phyloP scores from a whole-genome alignment of 768 basidiomycete genomes.

The Rhizopogon roseolus region DNA sequence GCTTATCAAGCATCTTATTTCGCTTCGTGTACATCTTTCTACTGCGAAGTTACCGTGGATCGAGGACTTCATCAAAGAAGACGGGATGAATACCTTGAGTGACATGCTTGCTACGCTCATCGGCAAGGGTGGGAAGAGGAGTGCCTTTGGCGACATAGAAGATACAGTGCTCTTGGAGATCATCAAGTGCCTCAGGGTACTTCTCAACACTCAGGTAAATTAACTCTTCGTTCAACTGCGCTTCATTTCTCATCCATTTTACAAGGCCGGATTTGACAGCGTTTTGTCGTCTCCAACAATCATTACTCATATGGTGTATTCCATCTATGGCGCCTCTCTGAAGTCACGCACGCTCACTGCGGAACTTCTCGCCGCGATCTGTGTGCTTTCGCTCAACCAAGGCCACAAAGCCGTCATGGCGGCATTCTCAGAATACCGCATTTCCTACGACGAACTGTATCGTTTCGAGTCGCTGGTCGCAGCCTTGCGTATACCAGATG shows the following conservation, averaged over 20 bases:
- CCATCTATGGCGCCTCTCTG: constrained; percentile 58
- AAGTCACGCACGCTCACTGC: constrained; percentile 67
- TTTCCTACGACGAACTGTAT: constrained; percentile 66
- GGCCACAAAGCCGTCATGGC: constrained; percentile 73
- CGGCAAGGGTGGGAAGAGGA: constrained; percentile 62
- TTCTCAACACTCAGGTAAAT: constrained; percentile 82
- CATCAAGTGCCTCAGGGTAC: constrained; percentile 73
- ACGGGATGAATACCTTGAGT: constrained; percentile 64
- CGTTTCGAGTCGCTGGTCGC: constrained; percentile 76
- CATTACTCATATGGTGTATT: constrained; percentile 69
- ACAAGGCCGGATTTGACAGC: constrained; percentile 67
- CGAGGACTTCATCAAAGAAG: constrained; percentile 59
- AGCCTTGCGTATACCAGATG: constrained; percentile 53
- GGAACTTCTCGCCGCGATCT: constrained; percentile 82
- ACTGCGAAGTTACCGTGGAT: constrained; percentile 79
- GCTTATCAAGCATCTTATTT: constrained; percentile 73
- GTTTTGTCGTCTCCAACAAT: constrained; percentile 60
- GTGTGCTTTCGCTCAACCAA: constrained; percentile 62
- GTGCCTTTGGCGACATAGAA: constrained; percentile 58
- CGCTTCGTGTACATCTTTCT: constrained; percentile 80
- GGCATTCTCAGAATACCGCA: constrained; percentile 75
- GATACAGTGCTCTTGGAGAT: constrained; percentile 65
- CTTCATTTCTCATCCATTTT: background rate
- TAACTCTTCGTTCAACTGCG: constrained; percentile 7
- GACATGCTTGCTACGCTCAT: constrained; percentile 55